Evolutionary conservation across 2,329 filamentous ascomycete species (phyloP).

Genomic region (Calonectria montana): DNA sequence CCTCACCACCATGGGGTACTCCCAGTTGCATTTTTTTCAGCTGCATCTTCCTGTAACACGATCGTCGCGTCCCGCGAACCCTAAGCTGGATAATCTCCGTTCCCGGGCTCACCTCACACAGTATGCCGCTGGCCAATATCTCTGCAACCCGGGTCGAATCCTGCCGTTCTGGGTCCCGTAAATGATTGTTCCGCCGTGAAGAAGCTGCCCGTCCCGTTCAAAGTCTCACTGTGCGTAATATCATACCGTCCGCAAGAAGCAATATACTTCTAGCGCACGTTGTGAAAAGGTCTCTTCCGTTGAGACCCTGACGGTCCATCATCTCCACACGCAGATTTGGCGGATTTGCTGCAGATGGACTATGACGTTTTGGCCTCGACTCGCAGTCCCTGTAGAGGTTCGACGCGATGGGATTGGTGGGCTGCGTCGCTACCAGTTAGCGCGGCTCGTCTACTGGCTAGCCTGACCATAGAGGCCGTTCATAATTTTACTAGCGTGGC

Average conservation of each 20-base stretch:
- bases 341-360: neutral
- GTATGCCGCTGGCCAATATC: neutral
- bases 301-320: constrained; percentile 4
- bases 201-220: neutral
- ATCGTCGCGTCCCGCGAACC: neutral
- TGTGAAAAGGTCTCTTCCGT: neutral
- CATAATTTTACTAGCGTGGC: neutral
- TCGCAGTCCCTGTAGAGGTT: neutral
- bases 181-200: neutral
- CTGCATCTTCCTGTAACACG: neutral
- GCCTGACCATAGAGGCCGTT: neutral
- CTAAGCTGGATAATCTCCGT: neutral
- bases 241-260: neutral
- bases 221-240: neutral
- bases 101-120: neutral
- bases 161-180: neutral
- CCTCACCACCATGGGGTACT: neutral
- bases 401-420: neutral
- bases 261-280: neutral
- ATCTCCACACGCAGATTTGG: constrained; percentile 12
- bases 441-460: neutral
- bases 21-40: neutral
- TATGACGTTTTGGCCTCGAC: neutral
- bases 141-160: neutral
- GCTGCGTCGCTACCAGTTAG: neutral